A percentile compares a stretch with the other conserved stretches of the same genome.
These are phyloP conservation scores for Chlorella sp. DNA, from an alignment of 139 green algal genomes.

Conservation along the genomic window DNA sequence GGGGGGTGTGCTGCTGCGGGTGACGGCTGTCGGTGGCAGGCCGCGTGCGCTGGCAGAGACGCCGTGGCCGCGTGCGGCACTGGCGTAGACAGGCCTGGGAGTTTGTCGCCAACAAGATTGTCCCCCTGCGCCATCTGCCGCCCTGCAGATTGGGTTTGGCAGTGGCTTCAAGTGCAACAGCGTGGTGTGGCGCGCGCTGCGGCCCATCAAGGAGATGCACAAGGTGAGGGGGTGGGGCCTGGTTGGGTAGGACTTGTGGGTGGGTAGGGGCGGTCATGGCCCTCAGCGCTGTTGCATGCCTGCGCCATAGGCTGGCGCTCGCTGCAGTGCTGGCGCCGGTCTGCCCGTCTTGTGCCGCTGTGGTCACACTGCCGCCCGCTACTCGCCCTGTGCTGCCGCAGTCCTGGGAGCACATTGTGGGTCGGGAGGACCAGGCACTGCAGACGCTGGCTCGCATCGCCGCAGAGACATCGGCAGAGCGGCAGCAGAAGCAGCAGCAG, in stretches of 20 bases:
- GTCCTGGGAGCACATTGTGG: slow-evolving; percentile 40
- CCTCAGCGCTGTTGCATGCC: too few relatives aligned
- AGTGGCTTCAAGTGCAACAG: slow-evolving; percentile 98
- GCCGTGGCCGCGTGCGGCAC: too few relatives aligned
- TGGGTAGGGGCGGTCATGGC: background rate
- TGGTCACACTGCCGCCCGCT: background rate
- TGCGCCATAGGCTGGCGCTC: too few relatives aligned
- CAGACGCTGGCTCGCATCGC: slow-evolving; percentile 32
- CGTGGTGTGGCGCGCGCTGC: slow-evolving; percentile 85
- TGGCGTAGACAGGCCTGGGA: background rate
- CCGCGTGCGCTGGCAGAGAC: too few relatives aligned
- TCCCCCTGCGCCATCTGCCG: too few relatives aligned
- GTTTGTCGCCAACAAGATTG: too few relatives aligned
- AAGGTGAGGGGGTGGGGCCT: background rate
- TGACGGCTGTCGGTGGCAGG: too few relatives aligned
- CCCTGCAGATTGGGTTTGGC: slow-evolving; percentile 89
- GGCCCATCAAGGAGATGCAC: slow-evolving; percentile 52
- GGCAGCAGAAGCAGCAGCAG: slow-evolving; percentile 26
- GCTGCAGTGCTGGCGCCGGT: too few relatives aligned
- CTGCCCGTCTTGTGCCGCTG: background rate
- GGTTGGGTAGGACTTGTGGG: too few relatives aligned
- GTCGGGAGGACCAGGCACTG: slow-evolving; percentile 41
- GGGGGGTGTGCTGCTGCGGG: too few relatives aligned
- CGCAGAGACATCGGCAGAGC: slow-evolving; percentile 28
- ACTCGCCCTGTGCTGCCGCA: background rate